phyloP scores from a whole-genome alignment of 2,329 filamentous ascomycete genomes.

The Trichoderma cornu-damae region DNA sequence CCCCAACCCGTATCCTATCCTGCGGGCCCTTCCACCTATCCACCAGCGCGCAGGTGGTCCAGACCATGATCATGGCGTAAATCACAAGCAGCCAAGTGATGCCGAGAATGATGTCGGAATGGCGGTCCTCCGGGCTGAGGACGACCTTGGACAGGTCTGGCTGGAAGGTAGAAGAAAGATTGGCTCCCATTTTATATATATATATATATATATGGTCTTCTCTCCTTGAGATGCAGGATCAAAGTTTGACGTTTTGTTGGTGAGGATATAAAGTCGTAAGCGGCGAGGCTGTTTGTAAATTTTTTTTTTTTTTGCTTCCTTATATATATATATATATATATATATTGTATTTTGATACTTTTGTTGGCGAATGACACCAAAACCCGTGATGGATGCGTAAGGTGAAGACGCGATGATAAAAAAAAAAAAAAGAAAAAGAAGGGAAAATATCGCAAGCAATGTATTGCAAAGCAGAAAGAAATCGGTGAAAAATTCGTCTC shows the following conservation, averaged over 20 bases:
- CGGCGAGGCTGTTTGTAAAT: too few species aligned
- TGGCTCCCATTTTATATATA: constrained; percentile 35
- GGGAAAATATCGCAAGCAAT: constrained; percentile 1
- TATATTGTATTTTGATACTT: background rate
- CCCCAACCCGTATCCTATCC: constrained; percentile 31
- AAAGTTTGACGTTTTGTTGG: background rate
- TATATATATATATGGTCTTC: too few species aligned
- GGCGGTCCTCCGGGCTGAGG: constrained; percentile 31
- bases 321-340: too few species aligned
- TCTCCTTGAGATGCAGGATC: background rate
- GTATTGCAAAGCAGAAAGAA: background rate
- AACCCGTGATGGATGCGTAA: background rate
- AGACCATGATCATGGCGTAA: constrained; percentile 40
- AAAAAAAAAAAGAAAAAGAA: background rate
- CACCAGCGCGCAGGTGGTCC: constrained; percentile 38
- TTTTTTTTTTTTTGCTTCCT: too few species aligned
- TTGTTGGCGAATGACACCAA: background rate
- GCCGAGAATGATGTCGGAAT: constrained; percentile 31
- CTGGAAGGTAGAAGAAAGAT: constrained; percentile 36
- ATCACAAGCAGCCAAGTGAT: constrained; percentile 33
- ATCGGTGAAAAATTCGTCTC: background rate
- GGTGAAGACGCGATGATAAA: background rate
- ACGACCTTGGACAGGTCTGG: constrained; percentile 36
- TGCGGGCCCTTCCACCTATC: constrained; percentile 40
- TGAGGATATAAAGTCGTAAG: background rate